Base-by-base conservation (phyloP, 1,139 yeast genomes). In the Hansenula anomala region DNA sequence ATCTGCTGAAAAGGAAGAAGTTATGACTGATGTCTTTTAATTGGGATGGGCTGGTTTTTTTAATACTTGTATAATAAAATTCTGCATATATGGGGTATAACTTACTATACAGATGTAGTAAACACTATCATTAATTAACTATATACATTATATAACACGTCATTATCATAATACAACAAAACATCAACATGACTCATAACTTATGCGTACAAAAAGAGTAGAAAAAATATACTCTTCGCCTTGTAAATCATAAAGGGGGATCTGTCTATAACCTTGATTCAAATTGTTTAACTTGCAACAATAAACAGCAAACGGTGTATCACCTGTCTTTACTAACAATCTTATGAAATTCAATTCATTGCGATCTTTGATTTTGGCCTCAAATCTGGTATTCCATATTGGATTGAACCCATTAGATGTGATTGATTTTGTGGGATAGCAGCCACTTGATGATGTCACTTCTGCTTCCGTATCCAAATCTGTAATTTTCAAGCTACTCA, bases 161-260 rank as follows among this genome's bases (percentile, higher is more conserved):
- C 18, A 22, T 31, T 8, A 25, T n/a, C 27, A 25, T 25, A n/a
- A n/a, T 9, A 20, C 23, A 20, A 8, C 7, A 19, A 19, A 7
- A 20, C 26, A 13, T 24, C 17, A 17, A 24, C 34, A 32, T 32
- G 36, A 27, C 9, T 51, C 59, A 47, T 67, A 70, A 27, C 59
- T 58, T 26, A 78, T 55, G 40, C 70, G 70, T 22, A 88, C 71
- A 58, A 89, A 85, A 25, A 89, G 58, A 3, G 89, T 80, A 7
- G 96, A 84, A 58, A 85, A 86, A 7, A 86, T 75, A 48, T 80
- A 77, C 51, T 82, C 87, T 55, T 89, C 95, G 2, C 97, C 97
- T 43, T 78, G 77, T 24, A 69, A 55, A 56, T 87, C 96, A 54
- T 75, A 77, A 18, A 92, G 61, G 1, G 90, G 87, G 16, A 89